Base-by-base conservation (phyloP, 345 rosid species). In the Noccaea caerulescens region DNA sequence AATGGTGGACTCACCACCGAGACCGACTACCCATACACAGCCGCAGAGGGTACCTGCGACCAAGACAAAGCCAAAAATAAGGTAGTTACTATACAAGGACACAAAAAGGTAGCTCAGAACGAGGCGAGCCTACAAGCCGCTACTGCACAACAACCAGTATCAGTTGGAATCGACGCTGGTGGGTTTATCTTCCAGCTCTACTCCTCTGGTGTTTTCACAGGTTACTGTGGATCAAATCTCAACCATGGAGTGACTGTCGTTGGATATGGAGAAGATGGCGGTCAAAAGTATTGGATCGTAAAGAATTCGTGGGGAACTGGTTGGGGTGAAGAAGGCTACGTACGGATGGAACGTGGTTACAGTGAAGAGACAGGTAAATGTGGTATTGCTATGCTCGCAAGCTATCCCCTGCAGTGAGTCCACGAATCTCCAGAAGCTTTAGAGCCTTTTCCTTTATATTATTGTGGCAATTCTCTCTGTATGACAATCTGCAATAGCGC, bases 321-420 rank as follows among this genome's bases (percentile, higher is more conserved):
- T 16, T 94, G 96, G 97, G 99, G 99, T 20, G 98, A 94, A 80
- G 71, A 82, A 8, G 97, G 98, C 20, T 91, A 91, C 62, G 32
- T 89, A 43, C 85, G 86, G 72, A 80, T 94, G 84, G 59, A 55
- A 60, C 87, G 92, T 27, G 86, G 50, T 53, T 9, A 65, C 13
- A 7, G 3, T 3, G 81, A 80, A 33, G 33, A 30, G 41, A 47
- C 67, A 36, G 97, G 99, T 43, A 51, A 50, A 36, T 91, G 99
- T 51, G 98, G 98, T 47, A 94, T 91, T 72, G 87, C 92, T 13
- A 84, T 81, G 96, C 54, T 79, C 33, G 79, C 93, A 12, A 85
- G 88, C 61, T 91, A 88, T 80, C 99, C 99, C 50, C 9, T 80
- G 46, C 87, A 85, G 86, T 76, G 60, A 76, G 47, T 25, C 53